phyloP scores from a whole-genome alignment of 306 rosid genomes.

The Lathyrus tuberosus region DNA sequence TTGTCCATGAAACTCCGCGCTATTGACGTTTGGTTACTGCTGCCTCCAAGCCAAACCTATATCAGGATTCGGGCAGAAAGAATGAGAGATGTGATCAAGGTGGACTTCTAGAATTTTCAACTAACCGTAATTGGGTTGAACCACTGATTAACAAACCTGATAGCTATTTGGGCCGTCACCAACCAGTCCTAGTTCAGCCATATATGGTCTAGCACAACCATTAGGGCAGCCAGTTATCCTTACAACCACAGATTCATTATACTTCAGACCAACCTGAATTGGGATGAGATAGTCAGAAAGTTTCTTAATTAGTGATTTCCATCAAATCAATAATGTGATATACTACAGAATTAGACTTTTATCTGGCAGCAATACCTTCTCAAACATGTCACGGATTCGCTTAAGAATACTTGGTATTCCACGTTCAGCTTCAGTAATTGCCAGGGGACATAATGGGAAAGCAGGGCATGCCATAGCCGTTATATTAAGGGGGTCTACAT shows the following conservation, averaged over 20 bases:
- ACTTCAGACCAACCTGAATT: conserved; percentile 89
- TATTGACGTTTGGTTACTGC: conserved; percentile 70
- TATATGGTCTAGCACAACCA: conserved; percentile 96
- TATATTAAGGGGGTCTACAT: conserved; percentile 88
- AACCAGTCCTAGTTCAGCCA: conserved; percentile 98
- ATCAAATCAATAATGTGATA: conserved; percentile 18
- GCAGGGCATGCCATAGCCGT: conserved; percentile 99
- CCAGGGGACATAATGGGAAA: conserved; percentile 93
- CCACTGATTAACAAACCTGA: conserved; percentile 64
- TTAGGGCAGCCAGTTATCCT: conserved; percentile 97
- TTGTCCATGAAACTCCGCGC: conserved; percentile 87
- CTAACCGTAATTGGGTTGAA: conserved; percentile 11
- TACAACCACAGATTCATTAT: conserved; percentile 82
- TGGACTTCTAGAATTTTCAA: conserved; percentile 12
- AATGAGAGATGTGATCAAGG: neutral
- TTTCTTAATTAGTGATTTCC: conserved; percentile 24
- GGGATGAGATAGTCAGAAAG: conserved; percentile 18
- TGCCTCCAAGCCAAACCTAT: conserved; percentile 99
- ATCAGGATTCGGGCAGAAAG: neutral
- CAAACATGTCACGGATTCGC: conserved; percentile 87
- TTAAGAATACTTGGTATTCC: conserved; percentile 91
- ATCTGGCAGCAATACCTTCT: conserved; percentile 62
- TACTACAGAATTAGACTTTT: conserved; percentile 5
- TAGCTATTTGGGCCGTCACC: conserved; percentile 99
- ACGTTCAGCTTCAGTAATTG: conserved; percentile 96